These are phyloP conservation scores for Penicillium steckii DNA, from an alignment of 495 filamentous ascomycete species.

Conservation along the genomic window DNA sequence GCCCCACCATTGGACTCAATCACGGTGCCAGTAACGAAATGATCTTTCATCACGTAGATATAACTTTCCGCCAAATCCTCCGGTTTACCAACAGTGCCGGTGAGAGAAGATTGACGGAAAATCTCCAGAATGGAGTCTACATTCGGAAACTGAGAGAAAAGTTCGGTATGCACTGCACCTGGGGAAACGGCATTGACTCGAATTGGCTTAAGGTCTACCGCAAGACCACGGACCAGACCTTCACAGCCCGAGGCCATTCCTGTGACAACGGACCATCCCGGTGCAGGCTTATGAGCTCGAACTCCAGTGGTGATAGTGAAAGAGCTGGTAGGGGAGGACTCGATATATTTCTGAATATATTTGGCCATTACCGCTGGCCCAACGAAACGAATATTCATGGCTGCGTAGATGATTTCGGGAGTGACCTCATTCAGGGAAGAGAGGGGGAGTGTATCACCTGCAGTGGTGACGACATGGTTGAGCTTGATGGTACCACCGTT, in stretches of 20 bases:
- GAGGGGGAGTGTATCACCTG: slow-evolving; percentile 45
- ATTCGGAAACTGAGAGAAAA: slow-evolving; percentile 22
- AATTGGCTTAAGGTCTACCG: slow-evolving; percentile 58
- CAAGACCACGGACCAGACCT: slow-evolving; percentile 51
- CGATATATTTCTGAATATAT: slow-evolving; percentile 42
- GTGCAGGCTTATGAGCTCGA: slow-evolving; percentile 45
- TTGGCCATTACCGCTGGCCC: slow-evolving; percentile 56
- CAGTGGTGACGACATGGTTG: slow-evolving; percentile 63
- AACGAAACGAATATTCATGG: slow-evolving; percentile 50
- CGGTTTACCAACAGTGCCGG: slow-evolving; percentile 46
- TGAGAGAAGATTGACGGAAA: slow-evolving; percentile 30
- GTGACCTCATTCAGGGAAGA: slow-evolving; percentile 37
- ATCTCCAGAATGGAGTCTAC: slow-evolving; percentile 6
- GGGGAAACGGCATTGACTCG: slow-evolving; percentile 63
- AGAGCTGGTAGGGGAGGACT: slow-evolving; percentile 38
- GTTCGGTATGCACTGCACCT: slow-evolving; percentile 55
- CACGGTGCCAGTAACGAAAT: slow-evolving; percentile 45
- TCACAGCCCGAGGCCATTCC: slow-evolving; percentile 39
- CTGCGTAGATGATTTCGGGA: slow-evolving; percentile 39
- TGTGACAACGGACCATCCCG: slow-evolving; percentile 45
- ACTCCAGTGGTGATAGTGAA: slow-evolving; percentile 56
- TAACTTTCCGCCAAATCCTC: slow-evolving; percentile 68
- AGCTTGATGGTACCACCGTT: slow-evolving; percentile 30
- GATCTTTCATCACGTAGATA: slow-evolving; percentile 61
- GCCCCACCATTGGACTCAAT: slow-evolving; percentile 39